phyloP scores from a whole-genome alignment of 495 filamentous ascomycete species.

The Aspergillus nanangensis region DNA sequence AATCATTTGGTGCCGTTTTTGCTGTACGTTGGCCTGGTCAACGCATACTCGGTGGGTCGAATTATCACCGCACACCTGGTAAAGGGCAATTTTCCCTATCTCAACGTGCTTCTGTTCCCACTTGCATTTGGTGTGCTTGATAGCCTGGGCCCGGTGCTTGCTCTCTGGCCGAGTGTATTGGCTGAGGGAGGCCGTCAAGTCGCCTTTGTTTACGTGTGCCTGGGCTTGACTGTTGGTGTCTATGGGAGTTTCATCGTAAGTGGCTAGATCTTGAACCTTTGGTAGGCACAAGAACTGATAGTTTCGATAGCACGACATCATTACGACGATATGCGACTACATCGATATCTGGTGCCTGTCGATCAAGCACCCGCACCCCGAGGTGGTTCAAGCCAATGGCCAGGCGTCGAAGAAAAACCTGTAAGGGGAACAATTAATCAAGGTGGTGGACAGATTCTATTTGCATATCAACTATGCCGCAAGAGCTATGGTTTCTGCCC shows the following conservation, averaged over 20 bases:
- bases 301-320: slow-evolving; percentile 65
- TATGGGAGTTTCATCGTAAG: slow-evolving; percentile 92
- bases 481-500: background rate
- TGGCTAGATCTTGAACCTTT: background rate
- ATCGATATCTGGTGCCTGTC: slow-evolving; percentile 97
- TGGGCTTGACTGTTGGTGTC: slow-evolving; percentile 76
- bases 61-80: slow-evolving; percentile 93
- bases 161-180: slow-evolving; percentile 74
- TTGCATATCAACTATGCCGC: slow-evolving; percentile 15
- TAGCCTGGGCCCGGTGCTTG: slow-evolving; percentile 64
- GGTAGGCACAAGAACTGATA: background rate
- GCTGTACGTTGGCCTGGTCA: slow-evolving; percentile 80
- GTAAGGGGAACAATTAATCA: slow-evolving; percentile 15
- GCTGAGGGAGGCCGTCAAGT: slow-evolving; percentile 74
- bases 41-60: slow-evolving; percentile 89
- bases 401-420: slow-evolving; percentile 29
- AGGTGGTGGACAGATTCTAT: background rate
- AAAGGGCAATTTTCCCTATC: slow-evolving; percentile 79
- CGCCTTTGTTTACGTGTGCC: slow-evolving; percentile 76
- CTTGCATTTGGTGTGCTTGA: slow-evolving; percentile 72
- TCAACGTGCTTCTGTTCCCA: slow-evolving; percentile 69
- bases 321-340: slow-evolving; percentile 95
- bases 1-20: slow-evolving; percentile 82
- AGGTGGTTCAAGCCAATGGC: slow-evolving; percentile 25
- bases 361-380: slow-evolving; percentile 66